A percentile compares a stretch with the other conserved stretches of the same genome.
phyloP scores from a whole-genome alignment of 306 rosid genomes.

The Vigna unguiculata region DNA sequence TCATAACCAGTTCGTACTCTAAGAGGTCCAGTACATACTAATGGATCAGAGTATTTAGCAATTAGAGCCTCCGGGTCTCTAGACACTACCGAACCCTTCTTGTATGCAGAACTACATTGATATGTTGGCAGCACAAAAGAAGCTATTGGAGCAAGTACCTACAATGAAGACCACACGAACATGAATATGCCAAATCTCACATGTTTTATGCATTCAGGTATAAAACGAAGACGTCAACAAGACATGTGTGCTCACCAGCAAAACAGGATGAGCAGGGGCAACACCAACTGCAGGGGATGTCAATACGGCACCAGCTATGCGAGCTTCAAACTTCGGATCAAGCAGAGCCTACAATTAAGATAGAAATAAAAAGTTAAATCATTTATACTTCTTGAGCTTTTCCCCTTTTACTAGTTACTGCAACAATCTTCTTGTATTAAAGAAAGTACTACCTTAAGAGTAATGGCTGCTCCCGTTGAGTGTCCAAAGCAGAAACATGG shows the following conservation, averaged over 20 bases:
- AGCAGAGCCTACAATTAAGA: slow-evolving; percentile 65
- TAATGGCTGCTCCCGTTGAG: slow-evolving; percentile 87
- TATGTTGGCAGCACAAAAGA: slow-evolving; percentile 69
- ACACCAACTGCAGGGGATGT: slow-evolving; percentile 92
- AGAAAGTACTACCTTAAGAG: slow-evolving; percentile 64
- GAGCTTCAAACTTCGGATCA: slow-evolving; percentile 70
- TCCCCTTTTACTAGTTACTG: not conserved
- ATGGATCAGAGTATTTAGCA: slow-evolving; percentile 85
- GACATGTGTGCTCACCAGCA: slow-evolving; percentile 53
- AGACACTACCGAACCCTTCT: slow-evolving; percentile 60
- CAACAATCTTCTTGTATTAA: not conserved
- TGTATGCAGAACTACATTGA: slow-evolving; percentile 71
- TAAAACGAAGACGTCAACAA: not conserved
- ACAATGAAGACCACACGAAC: slow-evolving; percentile 16
- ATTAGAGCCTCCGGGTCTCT: slow-evolving; percentile 78
- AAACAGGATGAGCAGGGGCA: slow-evolving; percentile 70
- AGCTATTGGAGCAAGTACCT: slow-evolving; percentile 76
- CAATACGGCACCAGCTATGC: slow-evolving; percentile 65
- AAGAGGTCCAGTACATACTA: slow-evolving; percentile 74
- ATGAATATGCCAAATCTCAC: not conserved
- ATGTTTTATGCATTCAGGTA: not conserved
- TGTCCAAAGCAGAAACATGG: slow-evolving; percentile 87
- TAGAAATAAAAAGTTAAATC: not conserved
- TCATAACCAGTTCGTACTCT: slow-evolving; percentile 82
- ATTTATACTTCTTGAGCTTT: slow-evolving; percentile 18